These are phyloP conservation scores for Trichoderma virens DNA, from an alignment of 495 filamentous ascomycete genomes.

Conservation along the genomic window DNA sequence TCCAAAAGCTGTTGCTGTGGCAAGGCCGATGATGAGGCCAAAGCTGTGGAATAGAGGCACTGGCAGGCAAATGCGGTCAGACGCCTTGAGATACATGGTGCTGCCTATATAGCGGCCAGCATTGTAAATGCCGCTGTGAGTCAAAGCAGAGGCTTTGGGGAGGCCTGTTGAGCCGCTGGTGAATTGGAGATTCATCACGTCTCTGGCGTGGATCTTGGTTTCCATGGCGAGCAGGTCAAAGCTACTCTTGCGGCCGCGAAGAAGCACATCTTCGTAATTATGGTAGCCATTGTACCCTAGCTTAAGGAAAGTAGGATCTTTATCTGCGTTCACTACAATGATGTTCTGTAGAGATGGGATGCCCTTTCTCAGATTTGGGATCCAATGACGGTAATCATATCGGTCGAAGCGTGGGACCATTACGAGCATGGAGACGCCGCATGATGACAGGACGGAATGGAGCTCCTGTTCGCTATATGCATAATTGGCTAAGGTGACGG, in stretches of 20 bases:
- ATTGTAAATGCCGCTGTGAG: slow-evolving; percentile 9
- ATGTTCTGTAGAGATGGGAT: neutral
- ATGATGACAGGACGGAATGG: neutral
- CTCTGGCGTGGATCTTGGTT: neutral
- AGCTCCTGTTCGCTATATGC: neutral
- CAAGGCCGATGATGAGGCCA: slow-evolving; percentile 68
- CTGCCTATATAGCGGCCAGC: slow-evolving; percentile 7
- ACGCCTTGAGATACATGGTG: slow-evolving; percentile 40
- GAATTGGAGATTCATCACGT: slow-evolving; percentile 11
- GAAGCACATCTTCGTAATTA: neutral
- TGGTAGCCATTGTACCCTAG: neutral
- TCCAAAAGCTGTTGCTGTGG: neutral
- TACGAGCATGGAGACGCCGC: neutral
- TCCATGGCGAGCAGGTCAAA: neutral
- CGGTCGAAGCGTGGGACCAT: neutral
- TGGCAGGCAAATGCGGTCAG: slow-evolving; percentile 74
- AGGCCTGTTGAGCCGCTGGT: slow-evolving; percentile 6
- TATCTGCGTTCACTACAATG: neutral
- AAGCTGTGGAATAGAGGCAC: slow-evolving; percentile 92
- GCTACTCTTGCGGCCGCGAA: neutral
- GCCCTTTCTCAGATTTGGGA: neutral
- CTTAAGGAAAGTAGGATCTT: neutral
- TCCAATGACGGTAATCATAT: neutral
- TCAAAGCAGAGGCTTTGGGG: slow-evolving; percentile 10
- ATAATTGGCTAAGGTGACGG: neutral